phyloP scores from a whole-genome alignment of 805 yeast genomes.

The Metschnikowia reukaufii region DNA sequence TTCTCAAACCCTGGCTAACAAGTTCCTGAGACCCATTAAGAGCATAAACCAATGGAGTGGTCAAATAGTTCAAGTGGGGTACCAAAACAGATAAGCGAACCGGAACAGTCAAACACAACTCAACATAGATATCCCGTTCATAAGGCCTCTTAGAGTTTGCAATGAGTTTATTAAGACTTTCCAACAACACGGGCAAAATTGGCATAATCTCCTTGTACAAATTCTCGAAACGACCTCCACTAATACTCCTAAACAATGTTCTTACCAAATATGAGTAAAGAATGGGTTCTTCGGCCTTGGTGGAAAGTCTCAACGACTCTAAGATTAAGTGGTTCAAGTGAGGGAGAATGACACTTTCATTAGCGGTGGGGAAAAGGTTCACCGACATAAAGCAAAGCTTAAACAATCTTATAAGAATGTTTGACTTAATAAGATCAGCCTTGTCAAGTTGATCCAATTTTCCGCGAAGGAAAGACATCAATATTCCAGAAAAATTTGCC shows the following conservation, averaged over 20 bases:
- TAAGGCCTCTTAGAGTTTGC: slow-evolving; percentile 82
- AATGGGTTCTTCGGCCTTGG: slow-evolving; percentile 86
- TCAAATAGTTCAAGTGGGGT: slow-evolving; percentile 84
- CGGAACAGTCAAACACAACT: slow-evolving; percentile 92
- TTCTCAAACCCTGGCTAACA: slow-evolving; percentile 90
- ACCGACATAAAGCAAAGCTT: slow-evolving; percentile 96
- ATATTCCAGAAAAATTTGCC: slow-evolving; percentile 82
- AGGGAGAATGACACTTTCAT: slow-evolving; percentile 85
- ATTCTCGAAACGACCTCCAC: slow-evolving; percentile 94
- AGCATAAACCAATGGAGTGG: slow-evolving; percentile 90
- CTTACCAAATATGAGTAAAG: slow-evolving; percentile 86
- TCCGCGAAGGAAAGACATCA: slow-evolving; percentile 71
- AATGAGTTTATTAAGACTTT: slow-evolving; percentile 79
- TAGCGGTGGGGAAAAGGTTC: slow-evolving; percentile 80
- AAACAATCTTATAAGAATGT: slow-evolving; percentile 80
- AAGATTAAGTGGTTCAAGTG: slow-evolving; percentile 82
- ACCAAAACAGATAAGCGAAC: slow-evolving; percentile 91
- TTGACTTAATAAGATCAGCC: slow-evolving; percentile 71
- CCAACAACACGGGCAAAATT: slow-evolving; percentile 78
- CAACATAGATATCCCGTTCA: slow-evolving; percentile 93
- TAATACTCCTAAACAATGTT: slow-evolving; percentile 88
- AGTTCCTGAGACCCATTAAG: slow-evolving; percentile 87
- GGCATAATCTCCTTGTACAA: slow-evolving; percentile 93
- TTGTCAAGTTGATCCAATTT: slow-evolving; percentile 79
- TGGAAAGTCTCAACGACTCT: slow-evolving; percentile 73